Conservation (phyloP, 2,329 filamentous ascomycete species). For the Rhexocercosporidium sp. region DNA sequence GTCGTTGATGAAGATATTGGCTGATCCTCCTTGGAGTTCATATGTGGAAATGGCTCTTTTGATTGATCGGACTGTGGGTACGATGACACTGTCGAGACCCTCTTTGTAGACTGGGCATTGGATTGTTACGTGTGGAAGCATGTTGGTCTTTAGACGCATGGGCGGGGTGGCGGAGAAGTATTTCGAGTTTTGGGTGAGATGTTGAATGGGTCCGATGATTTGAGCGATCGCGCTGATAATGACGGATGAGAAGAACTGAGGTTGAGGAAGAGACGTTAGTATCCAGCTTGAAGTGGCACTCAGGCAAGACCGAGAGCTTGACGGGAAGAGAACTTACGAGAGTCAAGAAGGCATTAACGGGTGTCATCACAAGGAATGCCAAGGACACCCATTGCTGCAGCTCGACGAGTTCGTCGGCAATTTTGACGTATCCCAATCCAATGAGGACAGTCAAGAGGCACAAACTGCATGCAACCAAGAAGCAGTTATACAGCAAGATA, state of each 20-base stretch:
- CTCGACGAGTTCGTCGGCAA: constrained; percentile 66
- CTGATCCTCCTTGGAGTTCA: constrained; percentile 64
- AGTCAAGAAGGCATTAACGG: constrained; percentile 79
- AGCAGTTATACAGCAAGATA: constrained; percentile 71
- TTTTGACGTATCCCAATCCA: constrained; percentile 71
- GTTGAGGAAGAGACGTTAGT: not conserved
- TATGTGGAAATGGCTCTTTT: constrained; percentile 64
- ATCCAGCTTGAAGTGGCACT: not conserved
- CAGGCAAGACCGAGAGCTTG: not conserved
- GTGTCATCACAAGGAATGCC: constrained; percentile 69
- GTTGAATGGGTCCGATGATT: constrained; percentile 21
- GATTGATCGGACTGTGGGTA: constrained; percentile 58
- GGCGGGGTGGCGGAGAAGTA: constrained; percentile 21
- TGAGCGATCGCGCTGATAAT: constrained; percentile 13
- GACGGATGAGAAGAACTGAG: constrained; percentile 21
- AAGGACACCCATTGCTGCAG: constrained; percentile 48
- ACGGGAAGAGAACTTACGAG: constrained; percentile 45
- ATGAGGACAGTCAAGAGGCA: constrained; percentile 68
- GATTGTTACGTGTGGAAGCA: constrained; percentile 25
- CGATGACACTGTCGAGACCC: constrained; percentile 52
- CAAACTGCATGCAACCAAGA: constrained; percentile 70
- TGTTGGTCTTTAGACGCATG: constrained; percentile 9
- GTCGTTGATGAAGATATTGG: constrained; percentile 72
- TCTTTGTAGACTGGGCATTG: constrained; percentile 50
- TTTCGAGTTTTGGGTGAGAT: constrained; percentile 22